These are phyloP conservation scores for Crotalaria pallida DNA, from an alignment of 306 rosid genomes.

Conservation along the genomic window DNA sequence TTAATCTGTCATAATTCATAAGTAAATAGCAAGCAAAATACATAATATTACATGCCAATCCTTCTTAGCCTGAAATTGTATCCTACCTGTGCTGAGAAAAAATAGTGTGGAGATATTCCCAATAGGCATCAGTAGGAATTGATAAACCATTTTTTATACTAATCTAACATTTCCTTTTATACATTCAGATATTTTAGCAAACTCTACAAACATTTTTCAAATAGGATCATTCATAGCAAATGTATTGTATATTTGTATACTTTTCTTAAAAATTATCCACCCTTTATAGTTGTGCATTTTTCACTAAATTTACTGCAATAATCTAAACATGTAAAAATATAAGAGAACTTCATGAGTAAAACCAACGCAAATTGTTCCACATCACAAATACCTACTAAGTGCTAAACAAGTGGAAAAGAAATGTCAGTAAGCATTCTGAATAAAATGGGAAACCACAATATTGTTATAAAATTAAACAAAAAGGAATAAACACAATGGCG, in stretches of 20 bases:
- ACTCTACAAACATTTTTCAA: background rate
- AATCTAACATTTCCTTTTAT: background rate
- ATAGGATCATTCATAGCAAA: background rate
- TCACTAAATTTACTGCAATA: conserved; percentile 2
- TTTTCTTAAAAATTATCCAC: background rate
- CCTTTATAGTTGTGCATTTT: background rate
- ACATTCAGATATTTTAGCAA: background rate
- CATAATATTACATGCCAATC: background rate
- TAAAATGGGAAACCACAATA: background rate
- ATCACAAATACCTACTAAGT: background rate
- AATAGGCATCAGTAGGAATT: background rate
- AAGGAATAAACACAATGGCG: background rate
- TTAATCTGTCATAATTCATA: background rate
- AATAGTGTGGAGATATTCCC: background rate
- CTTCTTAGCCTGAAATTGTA: background rate
- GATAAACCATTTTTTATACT: background rate
- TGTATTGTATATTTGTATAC: background rate
- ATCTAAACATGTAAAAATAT: background rate
- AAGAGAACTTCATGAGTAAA: background rate
- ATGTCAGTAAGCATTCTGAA: background rate
- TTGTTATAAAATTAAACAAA: background rate
- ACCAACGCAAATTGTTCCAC: conserved; percentile 11
- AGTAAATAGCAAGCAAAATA: background rate
- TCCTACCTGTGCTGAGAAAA: background rate
- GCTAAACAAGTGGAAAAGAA: background rate